A percentile compares a stretch with the other conserved stretches of the same genome.
phyloP scores from a whole-genome alignment of 2,329 filamentous ascomycete species.

The Botryotinia calthae region DNA sequence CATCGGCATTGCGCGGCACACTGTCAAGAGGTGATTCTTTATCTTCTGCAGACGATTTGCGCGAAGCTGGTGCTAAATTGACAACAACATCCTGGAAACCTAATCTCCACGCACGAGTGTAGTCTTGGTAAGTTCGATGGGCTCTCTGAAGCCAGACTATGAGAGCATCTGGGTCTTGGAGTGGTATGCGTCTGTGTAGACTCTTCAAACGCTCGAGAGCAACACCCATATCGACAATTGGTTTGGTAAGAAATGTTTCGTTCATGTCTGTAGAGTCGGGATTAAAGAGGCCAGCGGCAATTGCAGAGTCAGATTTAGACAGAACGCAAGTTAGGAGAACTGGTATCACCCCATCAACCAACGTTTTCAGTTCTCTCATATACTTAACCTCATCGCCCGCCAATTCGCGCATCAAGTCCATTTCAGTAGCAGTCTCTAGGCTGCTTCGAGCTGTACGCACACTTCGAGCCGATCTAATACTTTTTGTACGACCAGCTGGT shows the following conservation, averaged over 20 bases:
- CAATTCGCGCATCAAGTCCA: slow-evolving; percentile 77
- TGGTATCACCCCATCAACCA: slow-evolving; percentile 93
- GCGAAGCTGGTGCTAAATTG: slow-evolving; percentile 73
- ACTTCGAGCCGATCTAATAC: slow-evolving; percentile 73
- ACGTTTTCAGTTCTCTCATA: slow-evolving; percentile 82
- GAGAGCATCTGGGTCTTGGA: slow-evolving; percentile 68
- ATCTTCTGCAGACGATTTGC: slow-evolving; percentile 51
- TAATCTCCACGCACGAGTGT: slow-evolving; percentile 83
- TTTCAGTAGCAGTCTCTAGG: slow-evolving; percentile 64
- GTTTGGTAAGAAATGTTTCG: slow-evolving; percentile 66
- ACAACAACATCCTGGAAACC: slow-evolving; percentile 95
- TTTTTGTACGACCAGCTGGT: slow-evolving; percentile 58
- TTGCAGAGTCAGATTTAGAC: slow-evolving; percentile 63
- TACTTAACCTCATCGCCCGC: slow-evolving; percentile 83
- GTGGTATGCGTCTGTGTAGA: slow-evolving; percentile 76
- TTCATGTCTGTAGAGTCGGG: slow-evolving; percentile 46
- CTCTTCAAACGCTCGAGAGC: slow-evolving; percentile 79
- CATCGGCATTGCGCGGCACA: slow-evolving; percentile 60
- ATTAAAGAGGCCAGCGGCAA: slow-evolving; percentile 66
- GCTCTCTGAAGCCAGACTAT: slow-evolving; percentile 79
- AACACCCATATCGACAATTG: slow-evolving; percentile 92
- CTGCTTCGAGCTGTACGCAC: slow-evolving; percentile 70
- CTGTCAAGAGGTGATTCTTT: slow-evolving; percentile 56
- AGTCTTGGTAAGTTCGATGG: slow-evolving; percentile 77
- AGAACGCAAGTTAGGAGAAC: slow-evolving; percentile 85